phyloP scores from a whole-genome alignment of 129 eudicot species.

The Flaveria brownii region DNA sequence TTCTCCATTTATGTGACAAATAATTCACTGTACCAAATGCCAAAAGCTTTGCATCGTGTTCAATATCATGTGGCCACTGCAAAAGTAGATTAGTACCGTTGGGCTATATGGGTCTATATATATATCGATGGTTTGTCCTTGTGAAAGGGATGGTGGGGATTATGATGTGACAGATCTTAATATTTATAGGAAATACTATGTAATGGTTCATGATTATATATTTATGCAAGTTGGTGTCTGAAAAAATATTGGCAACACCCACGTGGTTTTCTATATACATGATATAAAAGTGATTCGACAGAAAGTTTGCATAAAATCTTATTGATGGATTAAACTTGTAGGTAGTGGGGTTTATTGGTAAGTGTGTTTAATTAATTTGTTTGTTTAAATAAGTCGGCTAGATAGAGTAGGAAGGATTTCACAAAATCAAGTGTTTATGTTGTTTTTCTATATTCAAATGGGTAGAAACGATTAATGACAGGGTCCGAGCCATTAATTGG shows the following conservation, averaged over 20 bases:
- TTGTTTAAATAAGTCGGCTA: no score
- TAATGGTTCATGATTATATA: not conserved
- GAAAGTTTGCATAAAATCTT: no score
- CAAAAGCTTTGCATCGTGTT: conserved; percentile 23
- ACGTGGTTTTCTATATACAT: no score
- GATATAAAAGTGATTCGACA: no score
- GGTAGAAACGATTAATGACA: no score
- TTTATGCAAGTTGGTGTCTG: conserved; percentile 3
- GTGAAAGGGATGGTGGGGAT: conserved; percentile 23
- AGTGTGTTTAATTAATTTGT: no score
- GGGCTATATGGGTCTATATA: not conserved
- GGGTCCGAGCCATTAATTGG: no score
- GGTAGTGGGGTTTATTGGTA: no score
- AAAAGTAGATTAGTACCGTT: conserved; percentile 16
- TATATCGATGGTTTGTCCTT: not conserved
- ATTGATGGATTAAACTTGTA: no score
- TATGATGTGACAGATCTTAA: conserved; percentile 12
- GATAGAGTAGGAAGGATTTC: no score
- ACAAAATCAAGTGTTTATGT: no score
- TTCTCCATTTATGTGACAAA: conserved; percentile 6
- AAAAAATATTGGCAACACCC: not conserved
- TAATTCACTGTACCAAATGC: conserved; percentile 16
- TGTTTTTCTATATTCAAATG: no score
- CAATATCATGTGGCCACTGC: conserved; percentile 23
- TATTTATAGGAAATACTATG: conserved; percentile 24